Evolutionary conservation across 73 alveolate species (phyloP).

Genomic region (Symbiodinium natans): DNA sequence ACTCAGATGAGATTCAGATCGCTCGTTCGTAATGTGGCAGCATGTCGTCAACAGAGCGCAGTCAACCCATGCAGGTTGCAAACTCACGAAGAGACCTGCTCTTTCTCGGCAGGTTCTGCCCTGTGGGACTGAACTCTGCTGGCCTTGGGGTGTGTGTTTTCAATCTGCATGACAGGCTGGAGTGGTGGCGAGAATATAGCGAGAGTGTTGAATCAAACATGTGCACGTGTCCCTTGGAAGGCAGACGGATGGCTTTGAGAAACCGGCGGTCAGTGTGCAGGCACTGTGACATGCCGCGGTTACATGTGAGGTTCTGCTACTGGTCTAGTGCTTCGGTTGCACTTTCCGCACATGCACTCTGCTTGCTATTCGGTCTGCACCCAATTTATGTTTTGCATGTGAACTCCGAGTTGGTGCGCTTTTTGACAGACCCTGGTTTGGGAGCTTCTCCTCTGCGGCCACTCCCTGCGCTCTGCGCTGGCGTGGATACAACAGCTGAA

Average conservation of each 20-base stretch:
- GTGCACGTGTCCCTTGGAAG: not conserved
- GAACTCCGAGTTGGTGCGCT: not conserved
- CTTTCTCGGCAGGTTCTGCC: constrained; percentile 74
- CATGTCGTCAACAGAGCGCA: no score
- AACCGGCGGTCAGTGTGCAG: constrained; percentile 50
- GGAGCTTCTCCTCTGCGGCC: constrained; percentile 72
- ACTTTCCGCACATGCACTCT: no score
- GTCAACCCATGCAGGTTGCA: no score
- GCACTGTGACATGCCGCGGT: no score
- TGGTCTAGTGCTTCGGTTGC: no score
- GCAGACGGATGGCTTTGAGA: constrained; percentile 70
- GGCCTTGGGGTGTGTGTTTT: constrained; percentile 77
- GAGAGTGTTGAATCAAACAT: not conserved
- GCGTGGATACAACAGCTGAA: constrained; percentile 31
- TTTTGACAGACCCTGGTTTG: constrained; percentile 41
- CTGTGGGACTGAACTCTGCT: constrained; percentile 63
- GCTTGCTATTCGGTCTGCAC: no score
- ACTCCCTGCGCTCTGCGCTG: constrained; percentile 46
- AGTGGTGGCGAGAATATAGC: not conserved
- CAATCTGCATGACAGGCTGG: constrained; percentile 62
- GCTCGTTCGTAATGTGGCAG: no score
- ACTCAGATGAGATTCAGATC: no score
- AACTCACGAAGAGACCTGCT: no score
- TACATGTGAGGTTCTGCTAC: no score
- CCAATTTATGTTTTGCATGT: no score